Percentiles rank a stretch among this genome's conserved stretches.
These are phyloP conservation scores for Funneliformis mosseae DNA, from an alignment of 192 early-diverging fungal genomes.

Conservation along the genomic window DNA sequence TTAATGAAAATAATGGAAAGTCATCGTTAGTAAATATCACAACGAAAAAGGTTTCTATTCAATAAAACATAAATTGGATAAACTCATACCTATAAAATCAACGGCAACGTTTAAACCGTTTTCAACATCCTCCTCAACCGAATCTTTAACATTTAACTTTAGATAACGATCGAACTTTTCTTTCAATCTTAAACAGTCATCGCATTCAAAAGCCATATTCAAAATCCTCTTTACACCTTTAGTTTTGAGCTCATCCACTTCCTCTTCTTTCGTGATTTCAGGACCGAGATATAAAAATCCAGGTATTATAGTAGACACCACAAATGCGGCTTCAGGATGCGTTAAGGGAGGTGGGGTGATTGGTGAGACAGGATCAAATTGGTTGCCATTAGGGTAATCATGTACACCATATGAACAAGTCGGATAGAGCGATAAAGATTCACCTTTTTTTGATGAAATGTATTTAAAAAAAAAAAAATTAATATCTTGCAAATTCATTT, in stretches of 20 bases:
- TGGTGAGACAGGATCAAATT: neutral
- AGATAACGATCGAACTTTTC: conserved; percentile 46
- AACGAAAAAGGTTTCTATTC: no score
- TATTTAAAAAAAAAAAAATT: no score
- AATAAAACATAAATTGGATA: neutral
- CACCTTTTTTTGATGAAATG: neutral
- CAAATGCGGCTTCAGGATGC: conserved; percentile 43
- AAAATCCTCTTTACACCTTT: conserved; percentile 68
- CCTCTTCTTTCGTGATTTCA: conserved; percentile 60
- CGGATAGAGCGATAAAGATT: neutral
- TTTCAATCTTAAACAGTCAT: conserved; percentile 49
- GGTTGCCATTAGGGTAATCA: neutral
- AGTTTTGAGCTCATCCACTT: conserved; percentile 52
- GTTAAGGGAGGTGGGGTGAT: conserved; percentile 31
- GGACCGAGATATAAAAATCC: conserved; percentile 69
- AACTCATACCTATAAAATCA: conserved; percentile 63
- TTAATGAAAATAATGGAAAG: neutral
- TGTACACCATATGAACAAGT: neutral
- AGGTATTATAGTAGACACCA: conserved; percentile 60
- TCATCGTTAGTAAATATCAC: no score
- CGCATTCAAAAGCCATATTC: conserved; percentile 80
- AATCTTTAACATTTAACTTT: conserved; percentile 62
- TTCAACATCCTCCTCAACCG: conserved; percentile 67
- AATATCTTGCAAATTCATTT: no score
- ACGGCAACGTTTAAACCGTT: conserved; percentile 61